A percentile compares a stretch with the other conserved stretches of the same genome.
phyloP scores from a whole-genome alignment of 2,329 filamentous ascomycete genomes.

The Alternaria rosae region DNA sequence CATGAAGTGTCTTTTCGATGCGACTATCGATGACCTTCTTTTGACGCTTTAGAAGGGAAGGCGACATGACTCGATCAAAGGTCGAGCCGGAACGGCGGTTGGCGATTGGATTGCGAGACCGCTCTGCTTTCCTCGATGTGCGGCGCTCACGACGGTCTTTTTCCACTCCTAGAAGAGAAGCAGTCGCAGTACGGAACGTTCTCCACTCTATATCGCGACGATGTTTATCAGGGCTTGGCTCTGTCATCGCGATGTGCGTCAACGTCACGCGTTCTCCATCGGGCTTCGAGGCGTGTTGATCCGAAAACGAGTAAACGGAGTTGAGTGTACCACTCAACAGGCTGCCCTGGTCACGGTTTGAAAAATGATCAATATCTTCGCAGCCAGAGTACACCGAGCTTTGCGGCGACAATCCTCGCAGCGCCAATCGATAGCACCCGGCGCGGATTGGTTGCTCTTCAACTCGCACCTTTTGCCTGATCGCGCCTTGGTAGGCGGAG shows the following conservation, averaged over 20 bases:
- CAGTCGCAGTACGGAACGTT: background rate
- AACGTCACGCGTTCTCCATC: background rate
- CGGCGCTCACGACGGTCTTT: background rate
- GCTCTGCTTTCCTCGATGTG: background rate
- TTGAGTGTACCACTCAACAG: background rate
- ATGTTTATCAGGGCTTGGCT: background rate
- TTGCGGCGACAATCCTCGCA: background rate
- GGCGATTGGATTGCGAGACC: background rate
- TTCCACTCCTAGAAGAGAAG: background rate
- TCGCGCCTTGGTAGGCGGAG: background rate
- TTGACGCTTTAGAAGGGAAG: background rate
- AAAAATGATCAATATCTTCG: background rate
- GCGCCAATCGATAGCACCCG: background rate
- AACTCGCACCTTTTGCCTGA: background rate
- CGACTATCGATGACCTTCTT: background rate
- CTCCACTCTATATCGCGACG: background rate
- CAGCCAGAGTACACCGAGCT: background rate
- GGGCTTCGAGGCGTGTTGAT: background rate
- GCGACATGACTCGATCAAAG: accelerated
- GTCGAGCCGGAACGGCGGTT: background rate
- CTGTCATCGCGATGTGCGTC: background rate
- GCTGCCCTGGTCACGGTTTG: background rate
- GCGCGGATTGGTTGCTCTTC: background rate
- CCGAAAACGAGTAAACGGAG: background rate
- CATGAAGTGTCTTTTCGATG: background rate